phyloP scores from a whole-genome alignment of 1,284 basidiomycete species.

The Trametes sp. region DNA sequence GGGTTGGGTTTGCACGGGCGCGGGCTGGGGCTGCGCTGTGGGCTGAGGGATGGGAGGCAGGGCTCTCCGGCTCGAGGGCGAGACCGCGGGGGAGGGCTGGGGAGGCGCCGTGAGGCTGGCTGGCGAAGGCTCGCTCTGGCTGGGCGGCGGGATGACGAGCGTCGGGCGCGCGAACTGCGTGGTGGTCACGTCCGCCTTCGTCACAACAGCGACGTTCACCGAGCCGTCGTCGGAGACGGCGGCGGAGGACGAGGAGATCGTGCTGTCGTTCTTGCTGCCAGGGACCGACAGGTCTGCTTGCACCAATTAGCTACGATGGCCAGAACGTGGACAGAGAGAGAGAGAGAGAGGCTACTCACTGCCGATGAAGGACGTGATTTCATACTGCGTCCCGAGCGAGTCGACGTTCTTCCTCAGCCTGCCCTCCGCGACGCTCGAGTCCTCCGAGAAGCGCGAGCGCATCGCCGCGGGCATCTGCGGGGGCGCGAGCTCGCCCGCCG shows the following conservation, averaged over 20 bases:
- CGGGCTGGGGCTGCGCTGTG: neutral
- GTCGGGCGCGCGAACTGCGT: constrained; percentile 25
- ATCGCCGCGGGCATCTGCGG: constrained; percentile 18
- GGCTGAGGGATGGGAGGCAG: constrained; percentile 15
- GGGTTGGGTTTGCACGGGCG: constrained; percentile 4
- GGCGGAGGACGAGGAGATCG: constrained; percentile 25
- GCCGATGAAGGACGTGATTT: constrained; percentile 80
- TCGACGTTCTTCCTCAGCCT: constrained; percentile 38
- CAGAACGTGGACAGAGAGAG: too few species aligned
- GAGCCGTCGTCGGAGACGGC: constrained; percentile 27
- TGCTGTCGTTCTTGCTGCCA: constrained; percentile 28
- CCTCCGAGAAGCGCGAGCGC: constrained; percentile 42
- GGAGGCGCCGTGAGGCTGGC: neutral
- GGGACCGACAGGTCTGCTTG: constrained; percentile 24
- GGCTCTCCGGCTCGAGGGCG: constrained; percentile 6
- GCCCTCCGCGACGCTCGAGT: constrained; percentile 33
- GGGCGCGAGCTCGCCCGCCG: constrained; percentile 16
- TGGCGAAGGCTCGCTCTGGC: neutral
- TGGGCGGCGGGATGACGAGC: constrained; percentile 14
- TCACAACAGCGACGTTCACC: constrained; percentile 25
- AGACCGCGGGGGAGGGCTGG: constrained; percentile 9
- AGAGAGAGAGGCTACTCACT: constrained; percentile 51
- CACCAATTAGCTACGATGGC: constrained; percentile 17
- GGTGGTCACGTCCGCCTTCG: constrained; percentile 16
- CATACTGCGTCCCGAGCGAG: constrained; percentile 66